Evolutionary conservation across 176 grass and related monocot genomes (phyloP).

Genomic region (Rhynchospora tenuis): DNA sequence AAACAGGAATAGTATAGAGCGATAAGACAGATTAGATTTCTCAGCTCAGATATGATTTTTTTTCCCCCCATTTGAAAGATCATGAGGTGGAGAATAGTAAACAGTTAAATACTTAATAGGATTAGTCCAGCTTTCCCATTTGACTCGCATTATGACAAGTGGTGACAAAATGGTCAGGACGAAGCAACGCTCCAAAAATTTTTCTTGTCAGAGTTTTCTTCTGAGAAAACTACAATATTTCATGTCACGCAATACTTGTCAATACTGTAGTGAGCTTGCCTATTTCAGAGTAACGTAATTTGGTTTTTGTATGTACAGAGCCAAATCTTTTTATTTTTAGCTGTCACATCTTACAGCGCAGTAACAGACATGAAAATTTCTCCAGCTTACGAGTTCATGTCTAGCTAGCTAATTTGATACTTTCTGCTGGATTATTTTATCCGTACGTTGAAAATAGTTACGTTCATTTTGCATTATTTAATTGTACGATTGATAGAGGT

Average conservation of each 20-base stretch:
- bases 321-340: not conserved
- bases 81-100: not conserved
- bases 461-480: no score
- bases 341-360: no score
- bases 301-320: not conserved
- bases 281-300: not conserved
- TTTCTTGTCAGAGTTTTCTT: not conserved
- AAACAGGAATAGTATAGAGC: not conserved
- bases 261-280: not conserved
- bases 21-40: not conserved
- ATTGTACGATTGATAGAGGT: no score
- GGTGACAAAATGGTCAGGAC: slow-evolving; percentile 3
- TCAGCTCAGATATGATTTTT: not conserved
- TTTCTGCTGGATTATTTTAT: no score
- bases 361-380: no score
- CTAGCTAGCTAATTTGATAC: no score
- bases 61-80: not conserved
- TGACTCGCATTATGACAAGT: slow-evolving; percentile 8
- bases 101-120: not conserved
- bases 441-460: no score
- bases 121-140: not conserved
- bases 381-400: no score
- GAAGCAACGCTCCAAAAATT: slow-evolving; percentile 10
- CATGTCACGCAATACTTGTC: not conserved
- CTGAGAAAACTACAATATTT: slow-evolving; percentile 11